Evolutionary conservation across 169 alveolate species (phyloP), one percentile per base, ranked within the genome.

Genomic region (Plasmodium gallinaceum): DNA sequence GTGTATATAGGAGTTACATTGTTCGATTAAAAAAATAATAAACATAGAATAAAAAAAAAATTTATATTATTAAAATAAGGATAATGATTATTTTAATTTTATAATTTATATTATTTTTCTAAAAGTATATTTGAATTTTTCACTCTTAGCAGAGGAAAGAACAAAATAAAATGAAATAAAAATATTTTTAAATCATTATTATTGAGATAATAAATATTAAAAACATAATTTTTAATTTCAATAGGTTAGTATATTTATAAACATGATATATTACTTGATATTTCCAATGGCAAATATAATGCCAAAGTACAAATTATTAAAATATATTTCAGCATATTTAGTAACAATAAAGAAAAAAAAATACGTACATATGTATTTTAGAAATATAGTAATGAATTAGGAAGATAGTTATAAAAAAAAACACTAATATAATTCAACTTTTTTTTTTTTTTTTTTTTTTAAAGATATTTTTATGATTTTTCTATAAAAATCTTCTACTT

Each of bases 271-370:
- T 60, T 60, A 60, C 69, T 60, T 60, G 69, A 60, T 60, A 60
- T 60, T 24, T 60, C 69, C 39, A 42, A 24, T 16, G 22, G 26
- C 14, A 60, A 60, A 24, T 60, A 60, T 7, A 20, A 39, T 7
- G 69, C 39, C 16, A n/a, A 20, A 14, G 18, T 20, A 24, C 7
- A 60, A 20, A 60, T 60, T 20, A 60, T n/a, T 26, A 60, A 16
- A 20, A 14, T 60, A 26, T 24, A 60, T 24, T 60, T 60, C 43
- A 60, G 22, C 69, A 60, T 60, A 60, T 60, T 60, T 60, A 16
- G 22, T 60, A 24, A 60, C 32, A 60, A 6, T 16, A 60, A 60
- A 60, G 8, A 2, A 60, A 60, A 24, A 0, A 60, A 60, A 60
- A 7, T 60, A 60, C 7, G 12, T 22, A 20, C 39, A 24, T 24